Evolutionary conservation across 352 stramenopile species (phyloP).

Genomic region (Globisporangium solare): DNA sequence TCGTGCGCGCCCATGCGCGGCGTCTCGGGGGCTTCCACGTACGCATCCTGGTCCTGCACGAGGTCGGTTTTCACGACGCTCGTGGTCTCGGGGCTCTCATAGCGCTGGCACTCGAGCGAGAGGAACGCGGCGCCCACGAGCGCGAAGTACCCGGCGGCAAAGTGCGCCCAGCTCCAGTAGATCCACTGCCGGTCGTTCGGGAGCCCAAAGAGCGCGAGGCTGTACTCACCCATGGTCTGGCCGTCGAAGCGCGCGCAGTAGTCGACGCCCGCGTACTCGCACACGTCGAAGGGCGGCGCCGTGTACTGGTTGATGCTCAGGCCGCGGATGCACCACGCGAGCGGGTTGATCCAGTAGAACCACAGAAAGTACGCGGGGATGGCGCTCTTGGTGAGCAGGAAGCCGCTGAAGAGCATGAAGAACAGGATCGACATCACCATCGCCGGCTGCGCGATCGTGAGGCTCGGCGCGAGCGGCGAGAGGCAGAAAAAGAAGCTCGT

Average conservation of each 20-base stretch:
- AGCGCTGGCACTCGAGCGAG: constrained; percentile 47
- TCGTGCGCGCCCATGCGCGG: constrained; percentile 6
- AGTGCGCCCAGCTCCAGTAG: constrained; percentile 55
- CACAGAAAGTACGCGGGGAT: constrained; percentile 69
- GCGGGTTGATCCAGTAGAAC: constrained; percentile 77
- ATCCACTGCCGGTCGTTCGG: constrained; percentile 44
- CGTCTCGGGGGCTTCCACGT: constrained; percentile 8
- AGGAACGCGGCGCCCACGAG: constrained; percentile 34
- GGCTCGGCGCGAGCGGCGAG: constrained; percentile 32
- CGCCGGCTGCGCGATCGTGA: constrained; percentile 52
- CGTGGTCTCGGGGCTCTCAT: constrained; percentile 44
- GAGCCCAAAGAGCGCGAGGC: constrained; percentile 45
- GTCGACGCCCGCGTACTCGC: constrained; percentile 39
- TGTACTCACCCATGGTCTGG: constrained; percentile 39
- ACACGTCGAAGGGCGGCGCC: constrained; percentile 34
- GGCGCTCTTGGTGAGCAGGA: constrained; percentile 47
- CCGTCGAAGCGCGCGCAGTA: constrained; percentile 39
- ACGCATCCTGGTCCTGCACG: constrained; percentile 15
- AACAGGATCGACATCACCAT: constrained; percentile 61
- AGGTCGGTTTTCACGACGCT: constrained; percentile 28
- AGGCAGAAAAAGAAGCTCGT: constrained; percentile 66
- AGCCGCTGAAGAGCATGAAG: constrained; percentile 69
- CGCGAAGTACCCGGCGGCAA: constrained; percentile 39
- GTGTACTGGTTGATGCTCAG: constrained; percentile 66
- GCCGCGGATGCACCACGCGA: constrained; percentile 60